These are phyloP conservation scores for Boletus rubescentipes DNA, from an alignment of 768 basidiomycete species.

Conservation along the genomic window DNA sequence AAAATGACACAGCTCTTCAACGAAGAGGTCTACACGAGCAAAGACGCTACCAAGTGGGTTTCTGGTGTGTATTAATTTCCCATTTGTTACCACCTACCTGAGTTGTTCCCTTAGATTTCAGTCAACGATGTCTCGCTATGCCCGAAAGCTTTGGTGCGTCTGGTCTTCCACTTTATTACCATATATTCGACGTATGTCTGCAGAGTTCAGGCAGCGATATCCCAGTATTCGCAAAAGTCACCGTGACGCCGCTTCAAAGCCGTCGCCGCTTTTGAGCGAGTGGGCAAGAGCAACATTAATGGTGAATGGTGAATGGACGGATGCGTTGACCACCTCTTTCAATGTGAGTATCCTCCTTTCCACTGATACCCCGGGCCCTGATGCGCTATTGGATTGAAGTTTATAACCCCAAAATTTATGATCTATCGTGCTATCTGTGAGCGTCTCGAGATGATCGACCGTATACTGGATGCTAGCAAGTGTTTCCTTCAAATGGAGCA, in stretches of 20 bases:
- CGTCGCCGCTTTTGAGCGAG: neutral
- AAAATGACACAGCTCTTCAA: too few relatives aligned
- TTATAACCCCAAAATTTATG: neutral
- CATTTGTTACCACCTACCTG: too few relatives aligned
- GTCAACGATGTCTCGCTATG: too few relatives aligned
- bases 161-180: too few relatives aligned
- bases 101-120: neutral
- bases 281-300: conserved; percentile 4
- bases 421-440: neutral
- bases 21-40: too few relatives aligned
- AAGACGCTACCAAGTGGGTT: neutral
- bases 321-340: neutral
- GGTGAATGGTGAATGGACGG: neutral
- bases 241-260: too few relatives aligned
- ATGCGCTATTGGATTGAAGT: neutral
- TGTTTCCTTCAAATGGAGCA: neutral
- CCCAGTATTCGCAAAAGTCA: too few relatives aligned
- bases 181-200: too few relatives aligned
- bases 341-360: neutral
- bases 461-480: neutral
- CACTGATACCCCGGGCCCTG: neutral
- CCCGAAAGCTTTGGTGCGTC: too few relatives aligned
- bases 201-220: too few relatives aligned
- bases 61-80: too few relatives aligned
- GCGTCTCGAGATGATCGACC: neutral